Base-by-base conservation (phyloP, 768 basidiomycete species). In the Lentinula detonsa region DNA sequence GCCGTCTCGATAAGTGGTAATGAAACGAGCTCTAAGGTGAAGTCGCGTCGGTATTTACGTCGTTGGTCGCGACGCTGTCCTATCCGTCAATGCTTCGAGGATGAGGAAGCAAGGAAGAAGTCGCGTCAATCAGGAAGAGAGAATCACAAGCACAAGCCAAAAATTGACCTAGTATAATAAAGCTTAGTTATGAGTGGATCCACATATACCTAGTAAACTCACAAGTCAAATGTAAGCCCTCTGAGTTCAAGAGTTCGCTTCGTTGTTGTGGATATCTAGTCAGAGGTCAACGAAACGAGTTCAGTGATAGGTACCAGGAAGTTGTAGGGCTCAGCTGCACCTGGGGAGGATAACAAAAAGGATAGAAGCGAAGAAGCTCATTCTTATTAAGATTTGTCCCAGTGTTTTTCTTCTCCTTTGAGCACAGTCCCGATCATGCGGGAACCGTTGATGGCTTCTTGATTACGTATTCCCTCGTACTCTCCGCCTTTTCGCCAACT, bases 31-130 rank as follows among this genome's bases (percentile, higher is more conserved):
- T 28, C n/a, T n/a, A 18, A 43, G 40, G 23, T 56, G 55, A 40
- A n/a, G 55, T 48, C 55, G 55, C 55, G 55, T 56, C 55, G 55
- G 40, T 39, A 43, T 56, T 56, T 56, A 56, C 55, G 55, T 56
- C 55, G n/a, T 56, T 43, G 37, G 55, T 56, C 16, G 23, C 23
- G 39, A 21, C 9, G 21, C n/a, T 34, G 31, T 49, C 50, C 50
- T 51, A 34, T 33, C 31, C 50, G 50, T n/a, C 50, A n/a, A 35
- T 15, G 46, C 46, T 48, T 48, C 46, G 46, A 48, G 46, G 46
- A 48, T 48, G 46, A 48, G 21, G 46, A 48, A 48, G 46, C 46
- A 48, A 11, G 46, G 33, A 5, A 49, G 48, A 31, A 51, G 50
- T 34, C 50, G 28, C 37, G 37, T 39, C 13, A 23, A n/a, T 21